Evolutionary conservation across 192 early-diverging fungal genomes (phyloP).

Genomic region (Backusella parvicylindrica): DNA sequence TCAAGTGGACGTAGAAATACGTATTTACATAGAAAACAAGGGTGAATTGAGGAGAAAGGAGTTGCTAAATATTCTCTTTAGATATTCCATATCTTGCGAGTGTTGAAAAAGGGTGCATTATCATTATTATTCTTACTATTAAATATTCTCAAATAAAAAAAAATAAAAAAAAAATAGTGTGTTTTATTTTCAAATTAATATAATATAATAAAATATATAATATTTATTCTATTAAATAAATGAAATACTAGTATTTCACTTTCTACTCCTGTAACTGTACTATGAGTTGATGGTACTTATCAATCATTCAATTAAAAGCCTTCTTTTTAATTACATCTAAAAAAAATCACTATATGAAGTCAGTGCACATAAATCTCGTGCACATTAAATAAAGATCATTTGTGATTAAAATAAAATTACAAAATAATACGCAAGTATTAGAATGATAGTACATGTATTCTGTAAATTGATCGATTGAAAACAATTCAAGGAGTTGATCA

Average conservation of each 20-base stretch:
- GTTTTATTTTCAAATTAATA: not conserved
- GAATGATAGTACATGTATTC: not conserved
- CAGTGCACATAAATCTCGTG: constrained; percentile 2
- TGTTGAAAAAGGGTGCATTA: not conserved
- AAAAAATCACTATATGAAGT: not conserved
- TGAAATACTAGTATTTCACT: not conserved
- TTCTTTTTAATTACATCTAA: not conserved
- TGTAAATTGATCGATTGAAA: not conserved
- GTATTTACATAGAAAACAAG: not conserved
- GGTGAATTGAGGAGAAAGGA: not conserved
- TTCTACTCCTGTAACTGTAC: not conserved
- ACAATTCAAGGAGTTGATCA: not conserved
- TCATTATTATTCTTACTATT: not conserved
- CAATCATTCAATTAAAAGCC: not conserved
- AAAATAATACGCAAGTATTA: not conserved
- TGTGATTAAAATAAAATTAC: not conserved
- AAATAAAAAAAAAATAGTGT: not conserved
- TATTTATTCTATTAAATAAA: not conserved
- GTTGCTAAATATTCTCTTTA: not conserved
- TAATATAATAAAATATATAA: not conserved
- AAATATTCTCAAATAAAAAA: no score
- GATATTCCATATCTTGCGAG: not conserved
- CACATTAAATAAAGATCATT: not conserved
- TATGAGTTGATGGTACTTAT: not conserved
- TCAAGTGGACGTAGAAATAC: not conserved